A percentile compares a stretch with the other conserved stretches of the same genome.
phyloP scores from a whole-genome alignment of 2,329 filamentous ascomycete species.

The Clarireedia sp. region DNA sequence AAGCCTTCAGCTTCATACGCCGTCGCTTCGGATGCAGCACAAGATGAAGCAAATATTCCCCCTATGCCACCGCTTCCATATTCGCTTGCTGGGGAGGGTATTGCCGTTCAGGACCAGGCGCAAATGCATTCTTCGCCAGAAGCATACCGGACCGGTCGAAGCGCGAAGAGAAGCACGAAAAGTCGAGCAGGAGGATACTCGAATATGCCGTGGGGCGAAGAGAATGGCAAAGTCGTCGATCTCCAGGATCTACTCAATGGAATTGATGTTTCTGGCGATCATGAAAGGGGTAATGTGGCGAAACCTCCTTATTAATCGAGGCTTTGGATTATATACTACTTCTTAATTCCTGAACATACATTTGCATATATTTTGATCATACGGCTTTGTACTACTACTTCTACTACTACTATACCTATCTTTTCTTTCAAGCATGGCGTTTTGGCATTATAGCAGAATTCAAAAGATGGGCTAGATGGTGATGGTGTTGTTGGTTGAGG shows the following conservation, averaged over 20 bases:
- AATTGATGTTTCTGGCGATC: constrained; percentile 22
- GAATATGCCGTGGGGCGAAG: constrained; percentile 21
- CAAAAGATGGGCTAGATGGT: background rate
- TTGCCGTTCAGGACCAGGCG: constrained; percentile 20
- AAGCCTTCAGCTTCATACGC: constrained; percentile 22
- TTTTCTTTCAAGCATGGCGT: constrained; percentile 3
- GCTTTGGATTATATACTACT: background rate
- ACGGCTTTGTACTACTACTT: constrained; percentile 4
- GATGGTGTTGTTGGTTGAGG: background rate
- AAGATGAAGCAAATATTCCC: constrained; percentile 23
- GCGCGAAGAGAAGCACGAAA: constrained; percentile 16
- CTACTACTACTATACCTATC: background rate
- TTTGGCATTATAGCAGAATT: background rate
- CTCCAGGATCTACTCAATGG: constrained; percentile 26
- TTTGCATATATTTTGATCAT: constrained; percentile 4
- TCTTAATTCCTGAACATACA: background rate
- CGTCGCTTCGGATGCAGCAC: constrained; percentile 12
- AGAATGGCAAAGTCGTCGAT: constrained; percentile 16
- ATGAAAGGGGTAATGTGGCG: constrained; percentile 20
- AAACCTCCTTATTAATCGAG: constrained; percentile 27
- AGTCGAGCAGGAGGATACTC: constrained; percentile 14
- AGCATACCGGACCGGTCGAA: constrained; percentile 9
- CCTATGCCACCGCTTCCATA: constrained; percentile 28
- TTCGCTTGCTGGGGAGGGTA: constrained; percentile 17
- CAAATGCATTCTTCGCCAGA: constrained; percentile 15